Evolutionary conservation across 2,329 filamentous ascomycete species (phyloP).

Genomic region (Trichoderma breve): DNA sequence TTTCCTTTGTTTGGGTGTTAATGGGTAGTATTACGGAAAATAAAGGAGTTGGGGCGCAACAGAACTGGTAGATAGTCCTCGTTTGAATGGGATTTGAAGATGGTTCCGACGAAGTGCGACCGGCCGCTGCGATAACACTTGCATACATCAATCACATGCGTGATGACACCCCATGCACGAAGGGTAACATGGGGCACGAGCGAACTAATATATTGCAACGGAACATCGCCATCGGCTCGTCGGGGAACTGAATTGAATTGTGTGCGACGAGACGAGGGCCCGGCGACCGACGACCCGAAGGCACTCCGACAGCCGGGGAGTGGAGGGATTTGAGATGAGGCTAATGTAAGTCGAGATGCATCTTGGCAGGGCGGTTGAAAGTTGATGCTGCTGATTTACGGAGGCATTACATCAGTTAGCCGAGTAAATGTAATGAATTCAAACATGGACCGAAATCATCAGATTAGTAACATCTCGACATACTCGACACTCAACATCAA

Average conservation of each 20-base stretch:
- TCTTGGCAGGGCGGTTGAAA: background rate
- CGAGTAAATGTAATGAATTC: no score
- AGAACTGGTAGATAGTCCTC: background rate
- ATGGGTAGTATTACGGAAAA: no score
- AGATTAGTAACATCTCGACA: background rate
- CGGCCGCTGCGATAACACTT: no score
- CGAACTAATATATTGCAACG: background rate
- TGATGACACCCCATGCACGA: background rate
- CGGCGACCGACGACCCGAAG: slow-evolving; percentile 17
- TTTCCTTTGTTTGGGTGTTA: no score
- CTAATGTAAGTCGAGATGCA: slow-evolving; percentile 14
- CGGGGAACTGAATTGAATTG: background rate
- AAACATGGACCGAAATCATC: no score
- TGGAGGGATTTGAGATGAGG: slow-evolving; percentile 10
- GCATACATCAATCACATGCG: background rate
- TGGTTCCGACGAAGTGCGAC: no score
- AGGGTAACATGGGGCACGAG: background rate
- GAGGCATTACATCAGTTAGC: no score
- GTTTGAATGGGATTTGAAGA: background rate
- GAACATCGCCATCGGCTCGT: slow-evolving; percentile 10
- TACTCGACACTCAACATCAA: background rate
- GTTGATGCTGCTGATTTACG: no score
- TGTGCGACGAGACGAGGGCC: slow-evolving; percentile 1
- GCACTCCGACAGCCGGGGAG: slow-evolving; percentile 7
- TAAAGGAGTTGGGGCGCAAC: background rate